phyloP scores from a whole-genome alignment of 2,329 filamentous ascomycete species.

The Pleochaeta shiraiana region DNA sequence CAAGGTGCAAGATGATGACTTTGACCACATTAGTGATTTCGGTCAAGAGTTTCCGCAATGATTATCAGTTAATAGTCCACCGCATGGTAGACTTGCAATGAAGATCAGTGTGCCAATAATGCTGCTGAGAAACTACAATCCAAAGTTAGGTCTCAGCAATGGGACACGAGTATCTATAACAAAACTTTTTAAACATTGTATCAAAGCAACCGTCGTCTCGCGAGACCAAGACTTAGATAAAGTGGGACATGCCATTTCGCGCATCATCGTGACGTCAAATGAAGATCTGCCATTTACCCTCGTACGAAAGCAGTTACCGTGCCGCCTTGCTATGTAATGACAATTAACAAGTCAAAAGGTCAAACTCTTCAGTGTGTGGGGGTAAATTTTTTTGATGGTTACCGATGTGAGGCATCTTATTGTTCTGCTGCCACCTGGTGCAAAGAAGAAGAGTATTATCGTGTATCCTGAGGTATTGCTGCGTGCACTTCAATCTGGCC shows the following conservation, averaged over 20 bases:
- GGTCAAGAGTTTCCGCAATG: background rate
- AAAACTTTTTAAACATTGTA: background rate
- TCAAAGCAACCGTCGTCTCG: background rate
- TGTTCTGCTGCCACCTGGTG: background rate
- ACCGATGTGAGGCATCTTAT: background rate
- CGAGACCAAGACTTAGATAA: background rate
- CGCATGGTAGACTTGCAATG: background rate
- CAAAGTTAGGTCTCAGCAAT: background rate
- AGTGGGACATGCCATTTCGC: background rate
- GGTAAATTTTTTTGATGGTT: background rate
- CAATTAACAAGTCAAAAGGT: background rate
- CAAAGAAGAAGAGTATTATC: background rate
- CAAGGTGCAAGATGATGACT: background rate
- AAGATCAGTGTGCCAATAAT: background rate
- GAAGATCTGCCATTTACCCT: no score
- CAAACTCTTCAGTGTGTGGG: background rate
- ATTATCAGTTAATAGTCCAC: background rate
- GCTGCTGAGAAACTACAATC: background rate
- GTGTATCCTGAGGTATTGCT: no score
- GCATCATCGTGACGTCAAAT: background rate
- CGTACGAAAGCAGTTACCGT: background rate
- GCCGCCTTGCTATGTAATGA: background rate
- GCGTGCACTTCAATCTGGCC: no score
- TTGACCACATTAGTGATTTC: background rate
- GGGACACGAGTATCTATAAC: background rate